Evolutionary conservation across 1,284 basidiomycete genomes (phyloP).

Genomic region (Pseudozyma sp.): DNA sequence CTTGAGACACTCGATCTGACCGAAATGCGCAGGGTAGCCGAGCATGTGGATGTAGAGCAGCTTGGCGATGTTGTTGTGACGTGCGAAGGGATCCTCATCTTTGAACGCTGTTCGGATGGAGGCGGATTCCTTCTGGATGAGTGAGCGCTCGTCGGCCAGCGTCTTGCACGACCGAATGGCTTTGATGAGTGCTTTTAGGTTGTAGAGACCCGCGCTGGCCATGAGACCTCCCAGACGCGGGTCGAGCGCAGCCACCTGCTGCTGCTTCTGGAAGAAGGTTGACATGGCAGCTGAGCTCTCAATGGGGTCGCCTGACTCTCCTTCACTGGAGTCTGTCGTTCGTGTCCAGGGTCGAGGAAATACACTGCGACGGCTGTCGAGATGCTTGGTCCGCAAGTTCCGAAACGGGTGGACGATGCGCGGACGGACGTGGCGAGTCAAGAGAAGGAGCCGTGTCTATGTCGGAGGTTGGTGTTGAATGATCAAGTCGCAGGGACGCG

Average conservation of each 20-base stretch:
- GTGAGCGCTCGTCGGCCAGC: conserved; percentile 94
- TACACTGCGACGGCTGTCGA: no score
- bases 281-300: conserved; percentile 53
- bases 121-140: conserved; percentile 98
- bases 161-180: conserved; percentile 77
- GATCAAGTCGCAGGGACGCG: background rate
- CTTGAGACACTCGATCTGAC: conserved; percentile 99
- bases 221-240: conserved; percentile 67
- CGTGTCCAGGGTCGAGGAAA: no score
- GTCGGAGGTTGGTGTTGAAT: conserved; percentile 1
- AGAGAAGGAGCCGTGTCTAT: no score
- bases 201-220: conserved; percentile 67
- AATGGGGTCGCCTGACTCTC: background rate
- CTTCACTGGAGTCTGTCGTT: no score
- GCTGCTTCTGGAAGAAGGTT: conserved; percentile 68
- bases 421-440: no score
- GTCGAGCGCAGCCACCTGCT: conserved; percentile 68
- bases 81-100: conserved; percentile 82
- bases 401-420: no score
- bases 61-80: conserved; percentile 98
- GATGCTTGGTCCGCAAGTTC: no score
- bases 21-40: conserved; percentile 98
- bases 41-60: conserved; percentile 99
- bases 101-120: conserved; percentile 97
- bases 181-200: conserved; percentile 70